phyloP scores from a whole-genome alignment of 306 rosid species.

The Notholithocarpus densiflorus region DNA sequence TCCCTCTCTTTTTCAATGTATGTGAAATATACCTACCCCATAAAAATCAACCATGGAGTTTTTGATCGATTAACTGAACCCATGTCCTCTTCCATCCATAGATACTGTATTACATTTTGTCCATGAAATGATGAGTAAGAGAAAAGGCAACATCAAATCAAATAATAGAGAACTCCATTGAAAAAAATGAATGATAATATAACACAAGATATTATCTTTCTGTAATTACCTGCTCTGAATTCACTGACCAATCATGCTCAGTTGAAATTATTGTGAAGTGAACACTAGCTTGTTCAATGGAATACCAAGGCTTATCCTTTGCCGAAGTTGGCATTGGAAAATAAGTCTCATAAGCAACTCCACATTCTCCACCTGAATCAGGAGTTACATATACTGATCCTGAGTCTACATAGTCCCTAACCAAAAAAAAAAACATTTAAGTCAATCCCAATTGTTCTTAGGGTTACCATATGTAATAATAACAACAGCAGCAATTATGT shows the following conservation, averaged over 20 bases:
- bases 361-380: conserved; percentile 94
- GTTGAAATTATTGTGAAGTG: conserved; percentile 84
- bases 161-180: neutral
- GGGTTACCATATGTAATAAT: too few species aligned
- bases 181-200: neutral
- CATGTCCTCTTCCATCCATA: conserved; percentile 82
- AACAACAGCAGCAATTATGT: too few species aligned
- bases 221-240: conserved; percentile 70
- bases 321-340: conserved; percentile 71
- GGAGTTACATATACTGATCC: conserved; percentile 59
- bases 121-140: neutral
- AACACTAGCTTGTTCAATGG: conserved; percentile 73
- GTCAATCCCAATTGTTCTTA: too few species aligned
- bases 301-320: conserved; percentile 93
- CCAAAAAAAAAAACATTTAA: too few species aligned
- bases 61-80: conserved; percentile 61
- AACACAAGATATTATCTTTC: neutral
- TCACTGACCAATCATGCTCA: conserved; percentile 61
- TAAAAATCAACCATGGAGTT: conserved; percentile 86
- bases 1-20: too few species aligned
- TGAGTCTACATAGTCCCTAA: conserved; percentile 50
- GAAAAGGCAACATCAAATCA: neutral
- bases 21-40: conserved; percentile 49
- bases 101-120: conserved; percentile 42
- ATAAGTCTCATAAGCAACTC: conserved; percentile 85